These are phyloP conservation scores for Cladosporium sphaerospermum DNA, from an alignment of 2,329 filamentous ascomycete species.

Conservation along the genomic window DNA sequence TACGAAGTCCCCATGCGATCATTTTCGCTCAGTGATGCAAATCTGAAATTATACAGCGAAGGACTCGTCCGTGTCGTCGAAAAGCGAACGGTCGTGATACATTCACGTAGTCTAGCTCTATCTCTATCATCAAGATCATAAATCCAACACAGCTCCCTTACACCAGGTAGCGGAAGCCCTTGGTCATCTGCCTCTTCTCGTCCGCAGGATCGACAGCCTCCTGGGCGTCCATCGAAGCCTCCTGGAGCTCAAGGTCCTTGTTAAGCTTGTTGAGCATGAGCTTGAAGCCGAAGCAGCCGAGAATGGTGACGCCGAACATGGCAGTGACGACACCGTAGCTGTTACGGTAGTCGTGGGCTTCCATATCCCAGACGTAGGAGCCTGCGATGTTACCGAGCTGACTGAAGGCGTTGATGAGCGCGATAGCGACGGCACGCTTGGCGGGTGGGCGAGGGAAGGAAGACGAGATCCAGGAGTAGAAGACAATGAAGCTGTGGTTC, in stretches of 20 bases:
- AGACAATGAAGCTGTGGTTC: slow-evolving; percentile 2
- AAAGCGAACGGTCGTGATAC: no score
- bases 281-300: slow-evolving; percentile 34
- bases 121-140: background rate
- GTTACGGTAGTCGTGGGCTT: slow-evolving; percentile 55
- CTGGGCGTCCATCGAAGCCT: background rate
- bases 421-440: slow-evolving; percentile 66
- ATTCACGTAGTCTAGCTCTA: no score
- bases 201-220: slow-evolving; percentile 5
- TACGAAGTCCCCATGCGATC: no score
- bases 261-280: slow-evolving; percentile 6
- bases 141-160: background rate
- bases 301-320: slow-evolving; percentile 57
- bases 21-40: no score
- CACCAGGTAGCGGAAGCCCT: slow-evolving; percentile 18
- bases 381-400: slow-evolving; percentile 49
- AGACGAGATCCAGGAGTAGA: slow-evolving; percentile 72
- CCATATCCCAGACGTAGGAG: slow-evolving; percentile 57
- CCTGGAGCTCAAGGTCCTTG: slow-evolving; percentile 1
- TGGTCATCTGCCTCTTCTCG: slow-evolving; percentile 8
- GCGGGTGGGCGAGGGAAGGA: slow-evolving; percentile 68
- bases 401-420: slow-evolving; percentile 67
- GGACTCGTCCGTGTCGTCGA: no score
- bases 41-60: no score
- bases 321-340: slow-evolving; percentile 59